phyloP scores from a whole-genome alignment of 176 grass and related monocot genomes.

The Metroxylon sagu region DNA sequence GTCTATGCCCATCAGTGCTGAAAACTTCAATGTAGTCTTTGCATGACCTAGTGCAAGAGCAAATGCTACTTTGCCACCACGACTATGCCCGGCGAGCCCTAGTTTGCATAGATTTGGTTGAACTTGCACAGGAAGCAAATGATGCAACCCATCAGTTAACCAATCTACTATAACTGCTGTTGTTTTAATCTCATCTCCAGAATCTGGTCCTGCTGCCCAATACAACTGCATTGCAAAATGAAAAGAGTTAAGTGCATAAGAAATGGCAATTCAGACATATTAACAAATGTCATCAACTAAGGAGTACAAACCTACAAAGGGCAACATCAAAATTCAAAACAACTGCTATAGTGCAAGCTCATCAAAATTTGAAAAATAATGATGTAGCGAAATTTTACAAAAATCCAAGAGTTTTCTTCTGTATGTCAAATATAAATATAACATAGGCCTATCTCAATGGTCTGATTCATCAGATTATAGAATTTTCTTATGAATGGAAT shows the following conservation, averaged over 20 bases:
- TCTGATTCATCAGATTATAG: too few species aligned
- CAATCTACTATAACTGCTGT: constrained; percentile 50
- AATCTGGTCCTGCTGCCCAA: constrained; percentile 44
- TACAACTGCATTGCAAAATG: constrained; percentile 36
- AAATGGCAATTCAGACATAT: too few species aligned
- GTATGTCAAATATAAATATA: too few species aligned
- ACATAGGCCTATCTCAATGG: too few species aligned
- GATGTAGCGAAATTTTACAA: too few species aligned
- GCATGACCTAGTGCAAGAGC: constrained; percentile 43
- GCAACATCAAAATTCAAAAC: too few species aligned
- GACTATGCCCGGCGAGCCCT: constrained; percentile 71
- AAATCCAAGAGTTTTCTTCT: too few species aligned
- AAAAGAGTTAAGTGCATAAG: not conserved
- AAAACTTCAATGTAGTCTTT: constrained; percentile 24
- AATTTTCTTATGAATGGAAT: too few species aligned
- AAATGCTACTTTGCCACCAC: constrained; percentile 79
- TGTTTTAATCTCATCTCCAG: constrained; percentile 49
- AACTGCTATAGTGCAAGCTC: too few species aligned
- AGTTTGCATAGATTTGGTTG: constrained; percentile 27
- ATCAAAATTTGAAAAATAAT: too few species aligned
- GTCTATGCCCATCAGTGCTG: constrained; percentile 62
- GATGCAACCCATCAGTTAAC: constrained; percentile 34
- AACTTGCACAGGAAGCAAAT: constrained; percentile 21
- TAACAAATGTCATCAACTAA: too few species aligned
- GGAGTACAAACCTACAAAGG: too few species aligned